Evolutionary conservation across 108 stramenopile species (phyloP).

Genomic region (Seminavis robusta): DNA sequence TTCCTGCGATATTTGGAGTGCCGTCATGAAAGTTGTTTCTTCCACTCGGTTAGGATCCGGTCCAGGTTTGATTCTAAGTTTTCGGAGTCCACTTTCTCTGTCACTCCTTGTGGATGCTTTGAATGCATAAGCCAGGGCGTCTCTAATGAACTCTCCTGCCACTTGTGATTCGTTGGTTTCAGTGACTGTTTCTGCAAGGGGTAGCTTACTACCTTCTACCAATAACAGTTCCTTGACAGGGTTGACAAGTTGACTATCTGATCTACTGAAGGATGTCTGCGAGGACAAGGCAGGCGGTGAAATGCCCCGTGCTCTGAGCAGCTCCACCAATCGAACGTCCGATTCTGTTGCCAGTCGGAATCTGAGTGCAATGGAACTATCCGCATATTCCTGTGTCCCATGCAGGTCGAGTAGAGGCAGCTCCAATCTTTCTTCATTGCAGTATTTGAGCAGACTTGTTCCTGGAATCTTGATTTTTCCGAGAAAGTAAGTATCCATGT

Average conservation of each 20-base stretch:
- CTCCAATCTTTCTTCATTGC: constrained; percentile 41
- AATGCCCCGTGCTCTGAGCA: no score
- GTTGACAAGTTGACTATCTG: no score
- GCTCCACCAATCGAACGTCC: background rate
- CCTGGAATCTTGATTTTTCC: constrained; percentile 8
- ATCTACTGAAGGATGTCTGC: no score
- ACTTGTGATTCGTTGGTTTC: constrained; percentile 51
- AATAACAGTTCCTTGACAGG: no score
- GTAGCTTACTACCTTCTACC: no score
- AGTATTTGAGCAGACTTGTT: constrained; percentile 13
- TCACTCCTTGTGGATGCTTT: constrained; percentile 8
- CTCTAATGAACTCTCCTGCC: constrained; percentile 24
- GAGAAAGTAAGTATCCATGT: background rate
- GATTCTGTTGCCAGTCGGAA: background rate
- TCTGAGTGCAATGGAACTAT: no score
- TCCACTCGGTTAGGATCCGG: constrained; percentile 49
- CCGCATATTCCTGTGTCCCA: no score
- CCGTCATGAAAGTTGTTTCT: constrained; percentile 42
- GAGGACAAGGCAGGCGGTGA: no score
- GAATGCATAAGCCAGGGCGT: constrained; percentile 28
- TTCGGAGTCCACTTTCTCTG: constrained; percentile 8
- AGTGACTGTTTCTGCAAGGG: constrained; percentile 35
- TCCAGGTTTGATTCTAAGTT: constrained; percentile 58
- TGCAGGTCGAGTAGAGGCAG: constrained; percentile 7
- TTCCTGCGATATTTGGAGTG: constrained; percentile 40